Evolutionary conservation across 2,329 filamentous ascomycete species (phyloP), one percentile per base, ranked within the genome.

Genomic region (Alternaria novae-zelandiae): DNA sequence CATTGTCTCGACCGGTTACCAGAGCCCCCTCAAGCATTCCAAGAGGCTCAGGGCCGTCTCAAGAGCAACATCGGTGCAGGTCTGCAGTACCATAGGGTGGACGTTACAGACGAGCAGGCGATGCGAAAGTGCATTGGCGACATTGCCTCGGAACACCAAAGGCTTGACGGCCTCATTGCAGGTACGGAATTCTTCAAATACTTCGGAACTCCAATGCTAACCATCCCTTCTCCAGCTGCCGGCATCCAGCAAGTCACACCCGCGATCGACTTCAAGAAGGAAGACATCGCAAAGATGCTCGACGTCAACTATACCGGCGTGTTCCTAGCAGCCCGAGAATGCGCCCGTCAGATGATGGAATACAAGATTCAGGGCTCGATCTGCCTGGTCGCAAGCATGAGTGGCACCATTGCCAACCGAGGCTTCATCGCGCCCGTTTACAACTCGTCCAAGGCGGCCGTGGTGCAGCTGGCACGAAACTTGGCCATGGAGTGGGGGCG

Each of bases 221-320:
- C 25, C 46, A 53, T 13, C 54, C 15, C 17, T n/a, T 32, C 11
- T 21, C 44, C 58, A 78, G 89, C 89, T 0, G 90, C 90, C 0
- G 90, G 86, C 1, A 90, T 93, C 71, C 92, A 96, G 80, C 90
- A 96, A 80, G 91, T 95, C 79, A 92, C 88, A 0, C 81, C 91
- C 0, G 93, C 94, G 1, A 83, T 97, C 61, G 92, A 96, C 43
- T 96, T 96, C 78, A 80, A 83, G 3, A 79, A 82, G 57, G 83
- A 86, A 69, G 87, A 89, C 64, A 83, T 86, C 60, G 85, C 86
- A 64, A 83, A 80, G 44, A 88, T 89, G 86, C 83, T 89, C 54
- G 84, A 86, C 60, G 81, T 87, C 62, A 88, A 88, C 70, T 83
- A 88, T 66, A 88, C 85, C 0, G 87, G 87, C 12, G 86, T 87